phyloP scores from a whole-genome alignment of 371 early-diverging fungal species.

The Mortierella sp. region DNA sequence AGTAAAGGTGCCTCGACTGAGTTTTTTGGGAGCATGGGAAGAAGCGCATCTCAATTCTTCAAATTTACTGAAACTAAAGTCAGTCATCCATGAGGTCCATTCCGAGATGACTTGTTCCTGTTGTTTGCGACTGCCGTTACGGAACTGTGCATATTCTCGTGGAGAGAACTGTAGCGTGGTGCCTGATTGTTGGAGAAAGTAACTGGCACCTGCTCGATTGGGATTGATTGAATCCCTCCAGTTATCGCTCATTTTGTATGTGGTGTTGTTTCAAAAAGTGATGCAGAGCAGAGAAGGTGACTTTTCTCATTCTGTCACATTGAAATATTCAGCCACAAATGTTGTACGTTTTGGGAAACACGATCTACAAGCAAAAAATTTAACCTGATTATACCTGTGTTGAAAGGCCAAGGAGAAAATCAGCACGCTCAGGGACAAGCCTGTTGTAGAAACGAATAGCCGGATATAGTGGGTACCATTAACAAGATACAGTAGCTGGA shows the following conservation, averaged over 20 bases:
- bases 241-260: not conserved
- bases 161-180: conserved; percentile 1
- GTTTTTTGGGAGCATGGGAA: not conserved
- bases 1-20: conserved; percentile 1
- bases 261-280: no score
- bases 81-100: conserved; percentile 21
- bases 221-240: conserved; percentile 8
- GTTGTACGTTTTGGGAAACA: no score
- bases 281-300: no score
- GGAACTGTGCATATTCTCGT: not conserved
- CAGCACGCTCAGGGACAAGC: no score
- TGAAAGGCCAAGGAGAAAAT: no score
- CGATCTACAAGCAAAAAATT: no score
- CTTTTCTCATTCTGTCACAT: no score
- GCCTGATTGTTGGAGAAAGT: not conserved
- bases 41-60: conserved; percentile 11
- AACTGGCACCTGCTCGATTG: conserved; percentile 2
- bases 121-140: not conserved
- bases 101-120: conserved; percentile 7
- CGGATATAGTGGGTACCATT: no score
- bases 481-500: no score
- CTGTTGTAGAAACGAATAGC: no score
- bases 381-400: no score
- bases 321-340: no score
- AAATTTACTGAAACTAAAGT: not conserved